Evolutionary conservation across 768 basidiomycete species (phyloP).

Genomic region (Boletus reticuloceps): DNA sequence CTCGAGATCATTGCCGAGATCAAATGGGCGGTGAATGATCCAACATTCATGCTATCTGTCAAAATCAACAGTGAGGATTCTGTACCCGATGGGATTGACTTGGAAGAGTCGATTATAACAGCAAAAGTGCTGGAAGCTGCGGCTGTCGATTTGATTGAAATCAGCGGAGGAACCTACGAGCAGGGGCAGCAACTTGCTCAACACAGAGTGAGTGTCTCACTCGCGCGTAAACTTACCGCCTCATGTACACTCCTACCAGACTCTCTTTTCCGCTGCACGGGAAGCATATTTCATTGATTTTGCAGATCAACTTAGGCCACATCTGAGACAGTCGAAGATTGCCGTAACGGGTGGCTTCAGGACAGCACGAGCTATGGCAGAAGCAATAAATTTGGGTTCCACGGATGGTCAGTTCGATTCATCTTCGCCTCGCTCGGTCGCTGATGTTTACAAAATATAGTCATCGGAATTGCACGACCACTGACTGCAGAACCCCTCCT

Average conservation of each 20-base stretch:
- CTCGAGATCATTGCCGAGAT: slow-evolving; percentile 48
- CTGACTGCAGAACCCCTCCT: slow-evolving; percentile 31
- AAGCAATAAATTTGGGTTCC: slow-evolving; percentile 22
- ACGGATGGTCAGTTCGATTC: slow-evolving; percentile 25
- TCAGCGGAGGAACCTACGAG: slow-evolving; percentile 40
- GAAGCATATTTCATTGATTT: slow-evolving; percentile 34
- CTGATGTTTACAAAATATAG: slow-evolving; percentile 9
- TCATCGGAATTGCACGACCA: slow-evolving; percentile 31
- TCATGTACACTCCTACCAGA: slow-evolving; percentile 5
- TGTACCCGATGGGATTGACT: slow-evolving; percentile 27
- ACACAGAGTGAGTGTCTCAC: slow-evolving; percentile 8
- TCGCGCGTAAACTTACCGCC: background rate
- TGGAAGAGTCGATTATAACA: slow-evolving; percentile 31
- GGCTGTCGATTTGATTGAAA: slow-evolving; percentile 40
- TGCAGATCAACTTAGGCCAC: slow-evolving; percentile 25
- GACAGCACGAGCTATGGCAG: slow-evolving; percentile 26
- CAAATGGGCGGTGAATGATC: slow-evolving; percentile 33
- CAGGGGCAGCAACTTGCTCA: background rate
- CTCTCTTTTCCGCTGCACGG: slow-evolving; percentile 7
- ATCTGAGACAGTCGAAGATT: slow-evolving; percentile 25
- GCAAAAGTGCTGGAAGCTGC: slow-evolving; percentile 33
- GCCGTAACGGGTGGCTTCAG: slow-evolving; percentile 33
- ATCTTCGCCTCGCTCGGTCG: background rate
- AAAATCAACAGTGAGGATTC: slow-evolving; percentile 34
- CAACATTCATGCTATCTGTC: slow-evolving; percentile 31